Evolutionary conservation across 2,329 filamentous ascomycete species (phyloP), one percentile per base, ranked within the genome.

Genomic region (Macrophomina tecta): DNA sequence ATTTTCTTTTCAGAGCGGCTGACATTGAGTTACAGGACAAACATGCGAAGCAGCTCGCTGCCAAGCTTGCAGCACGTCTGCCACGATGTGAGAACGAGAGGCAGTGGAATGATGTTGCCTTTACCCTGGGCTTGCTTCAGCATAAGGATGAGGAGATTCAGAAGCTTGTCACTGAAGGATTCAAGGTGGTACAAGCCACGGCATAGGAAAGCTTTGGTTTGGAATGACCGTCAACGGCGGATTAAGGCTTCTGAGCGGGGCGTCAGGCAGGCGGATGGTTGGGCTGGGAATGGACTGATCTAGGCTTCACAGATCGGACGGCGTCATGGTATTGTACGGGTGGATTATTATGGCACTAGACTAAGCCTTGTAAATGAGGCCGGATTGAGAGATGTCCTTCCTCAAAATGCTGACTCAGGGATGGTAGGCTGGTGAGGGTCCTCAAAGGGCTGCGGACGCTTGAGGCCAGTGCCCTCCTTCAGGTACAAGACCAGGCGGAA

Each of bases 21-120:
- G 34, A 18, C n/a, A 55, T 63, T 8, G 14, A 6, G 1, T 38
- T 9, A 62, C 70, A 97, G 94, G 95, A 99, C 79, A 97, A 97
- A 82, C 95, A 99, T 75, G 94, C 95, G 60, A 95, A 93, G 74
- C 94, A 99, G 77, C 85, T 99, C 34, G 90, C 95, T 0, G 91
- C 94, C 69, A 99, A 99, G 80, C 84, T 99, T 69, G 94, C 95
- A 0, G 93, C 94, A 5, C 87, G 95, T 70, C 85, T 99, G 52
- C 84, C 87, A 1, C 87, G 94, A 55, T 97, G 94, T 74, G 94
- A 97, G 76, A 97, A 87, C 56, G 94, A 99, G 81, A 86, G 94
- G 70, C 94, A 98, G 77, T 99, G 95, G 95, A 97, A 94, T 76
- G 95, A 99, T 80, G 94, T 98, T 51, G 92, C 94, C 0, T 99